Evolutionary conservation across 169 alveolate genomes (phyloP).

Genomic region (Plasmodium malariae): DNA sequence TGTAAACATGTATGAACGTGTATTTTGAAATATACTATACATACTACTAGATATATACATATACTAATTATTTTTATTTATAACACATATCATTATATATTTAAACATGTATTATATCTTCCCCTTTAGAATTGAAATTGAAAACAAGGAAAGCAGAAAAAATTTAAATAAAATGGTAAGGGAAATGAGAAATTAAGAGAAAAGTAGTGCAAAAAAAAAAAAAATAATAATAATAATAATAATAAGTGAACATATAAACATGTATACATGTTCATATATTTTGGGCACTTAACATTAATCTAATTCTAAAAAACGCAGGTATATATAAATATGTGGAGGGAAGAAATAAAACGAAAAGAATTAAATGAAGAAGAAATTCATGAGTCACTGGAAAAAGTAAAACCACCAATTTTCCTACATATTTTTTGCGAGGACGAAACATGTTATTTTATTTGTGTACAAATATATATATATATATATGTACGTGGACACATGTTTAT

Average conservation of each 20-base stretch:
- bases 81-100: not conserved
- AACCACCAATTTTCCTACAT: not conserved
- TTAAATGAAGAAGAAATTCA: constrained; percentile 47
- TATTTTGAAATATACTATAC: too few species aligned
- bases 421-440: not conserved
- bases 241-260: not conserved
- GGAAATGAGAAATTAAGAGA: not conserved
- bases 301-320: constrained; percentile 38
- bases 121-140: constrained; percentile 59
- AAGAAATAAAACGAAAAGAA: constrained; percentile 58
- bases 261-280: not conserved
- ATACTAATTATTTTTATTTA: not conserved
- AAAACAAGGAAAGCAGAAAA: constrained; percentile 62
- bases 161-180: constrained; percentile 64
- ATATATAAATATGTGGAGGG: constrained; percentile 66
- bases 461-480: not conserved
- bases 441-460: not conserved
- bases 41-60: too few species aligned
- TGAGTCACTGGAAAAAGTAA: constrained; percentile 72
- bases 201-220: not conserved
- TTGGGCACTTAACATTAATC: not conserved
- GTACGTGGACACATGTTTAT: not conserved
- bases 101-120: not conserved
- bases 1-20: too few species aligned
- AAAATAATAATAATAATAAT: not conserved